phyloP scores from a whole-genome alignment of 495 filamentous ascomycete genomes.

The Pseudevernia furfuracea region DNA sequence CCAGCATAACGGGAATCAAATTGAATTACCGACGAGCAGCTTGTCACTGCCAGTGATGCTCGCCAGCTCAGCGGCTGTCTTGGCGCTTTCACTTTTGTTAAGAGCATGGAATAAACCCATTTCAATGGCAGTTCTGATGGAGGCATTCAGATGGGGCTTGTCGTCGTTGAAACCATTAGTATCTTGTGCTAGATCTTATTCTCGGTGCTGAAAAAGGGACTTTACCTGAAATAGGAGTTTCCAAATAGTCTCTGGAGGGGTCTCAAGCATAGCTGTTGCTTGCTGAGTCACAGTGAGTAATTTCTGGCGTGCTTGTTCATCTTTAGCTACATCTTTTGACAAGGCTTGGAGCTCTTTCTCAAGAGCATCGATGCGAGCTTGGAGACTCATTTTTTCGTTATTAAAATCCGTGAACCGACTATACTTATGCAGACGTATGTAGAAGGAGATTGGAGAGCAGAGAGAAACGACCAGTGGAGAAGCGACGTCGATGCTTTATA shows the following conservation, averaged over 20 bases:
- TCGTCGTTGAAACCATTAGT: background rate
- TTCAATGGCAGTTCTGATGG: conserved; percentile 30
- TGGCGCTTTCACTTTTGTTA: background rate
- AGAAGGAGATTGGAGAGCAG: background rate
- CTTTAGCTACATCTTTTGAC: background rate
- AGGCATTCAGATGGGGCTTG: conserved; percentile 28
- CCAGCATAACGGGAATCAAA: background rate
- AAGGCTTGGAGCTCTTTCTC: background rate
- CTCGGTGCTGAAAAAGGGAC: background rate
- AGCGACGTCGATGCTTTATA: background rate
- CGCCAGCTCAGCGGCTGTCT: conserved; percentile 7
- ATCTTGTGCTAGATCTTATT: background rate
- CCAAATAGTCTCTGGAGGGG: background rate
- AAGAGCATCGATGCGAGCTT: background rate
- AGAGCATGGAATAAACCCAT: conserved; percentile 15
- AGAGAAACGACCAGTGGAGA: background rate
- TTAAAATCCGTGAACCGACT: background rate
- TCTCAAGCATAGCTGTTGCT: background rate
- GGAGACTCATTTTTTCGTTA: background rate
- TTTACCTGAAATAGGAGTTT: background rate
- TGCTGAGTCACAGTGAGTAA: background rate
- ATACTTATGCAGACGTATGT: background rate
- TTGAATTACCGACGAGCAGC: background rate
- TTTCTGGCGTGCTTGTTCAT: conserved; percentile 2
- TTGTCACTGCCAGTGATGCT: background rate